Percentiles rank a stretch among this genome's conserved stretches.
Evolutionary conservation across 2,329 filamentous ascomycete genomes (phyloP).

Genomic region (Calonectria hongkongensis): DNA sequence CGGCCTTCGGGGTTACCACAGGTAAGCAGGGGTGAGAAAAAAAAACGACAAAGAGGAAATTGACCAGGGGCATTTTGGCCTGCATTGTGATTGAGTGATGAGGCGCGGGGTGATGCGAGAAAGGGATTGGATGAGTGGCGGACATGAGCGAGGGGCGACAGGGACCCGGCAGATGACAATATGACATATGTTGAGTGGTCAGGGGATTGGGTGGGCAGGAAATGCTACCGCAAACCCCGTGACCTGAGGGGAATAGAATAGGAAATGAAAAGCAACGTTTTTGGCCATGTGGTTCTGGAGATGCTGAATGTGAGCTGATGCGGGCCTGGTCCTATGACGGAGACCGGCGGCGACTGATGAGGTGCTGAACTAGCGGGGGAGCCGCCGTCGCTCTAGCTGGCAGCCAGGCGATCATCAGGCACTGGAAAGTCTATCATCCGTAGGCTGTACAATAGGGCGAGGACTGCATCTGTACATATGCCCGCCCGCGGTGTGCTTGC

Average conservation of each 20-base stretch:
- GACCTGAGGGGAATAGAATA: constrained; percentile 8
- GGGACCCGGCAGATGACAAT: constrained; percentile 25
- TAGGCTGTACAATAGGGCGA: too few relatives aligned
- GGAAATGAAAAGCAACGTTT: background rate
- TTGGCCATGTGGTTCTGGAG: constrained; percentile 15
- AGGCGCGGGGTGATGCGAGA: constrained; percentile 35
- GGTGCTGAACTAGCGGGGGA: constrained; percentile 12
- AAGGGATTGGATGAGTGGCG: constrained; percentile 35
- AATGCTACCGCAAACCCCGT: constrained; percentile 15
- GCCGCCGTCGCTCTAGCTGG: background rate
- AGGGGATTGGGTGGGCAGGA: constrained; percentile 20
- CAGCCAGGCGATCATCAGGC: constrained; percentile 31
- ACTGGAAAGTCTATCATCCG: constrained; percentile 21
- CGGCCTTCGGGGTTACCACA: constrained; percentile 25
- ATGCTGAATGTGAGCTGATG: constrained; percentile 30
- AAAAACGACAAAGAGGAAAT: constrained; percentile 9
- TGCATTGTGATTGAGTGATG: constrained; percentile 36
- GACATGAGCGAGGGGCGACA: constrained; percentile 20
- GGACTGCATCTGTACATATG: background rate
- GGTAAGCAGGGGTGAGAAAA: constrained; percentile 15
- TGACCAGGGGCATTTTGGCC: constrained; percentile 23
- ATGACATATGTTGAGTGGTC: constrained; percentile 21
- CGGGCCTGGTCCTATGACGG: constrained; percentile 25
- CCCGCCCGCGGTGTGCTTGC: background rate
- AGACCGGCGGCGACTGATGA: constrained; percentile 24